phyloP scores from a whole-genome alignment of 345 rosid genomes.

The Salix arbutifolia region DNA sequence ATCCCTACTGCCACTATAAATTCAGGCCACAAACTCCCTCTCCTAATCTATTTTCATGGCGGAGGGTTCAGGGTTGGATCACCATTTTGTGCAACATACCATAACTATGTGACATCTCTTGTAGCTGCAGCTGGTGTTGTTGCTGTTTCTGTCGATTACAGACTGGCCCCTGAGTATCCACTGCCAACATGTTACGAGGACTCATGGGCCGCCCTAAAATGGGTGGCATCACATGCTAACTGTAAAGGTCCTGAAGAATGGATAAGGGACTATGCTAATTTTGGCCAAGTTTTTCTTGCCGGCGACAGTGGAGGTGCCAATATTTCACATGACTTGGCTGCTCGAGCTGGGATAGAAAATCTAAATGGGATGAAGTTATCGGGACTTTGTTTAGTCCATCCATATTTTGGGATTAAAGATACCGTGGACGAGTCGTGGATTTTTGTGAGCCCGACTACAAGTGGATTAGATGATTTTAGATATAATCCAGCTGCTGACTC shows the following conservation, averaged over 20 bases:
- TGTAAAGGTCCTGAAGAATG: constrained; percentile 19
- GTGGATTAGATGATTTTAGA: constrained; percentile 25
- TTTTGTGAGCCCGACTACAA: constrained; percentile 20
- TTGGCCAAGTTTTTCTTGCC: neutral
- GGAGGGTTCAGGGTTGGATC: constrained; percentile 32
- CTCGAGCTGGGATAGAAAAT: neutral
- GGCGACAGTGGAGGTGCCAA: constrained; percentile 14
- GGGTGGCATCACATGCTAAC: constrained; percentile 33
- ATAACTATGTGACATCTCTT: constrained; percentile 17
- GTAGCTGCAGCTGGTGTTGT: constrained; percentile 20
- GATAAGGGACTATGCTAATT: constrained; percentile 1
- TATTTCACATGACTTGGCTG: neutral
- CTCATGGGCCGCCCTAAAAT: constrained; percentile 38
- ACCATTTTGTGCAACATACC: constrained; percentile 20
- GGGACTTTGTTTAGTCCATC: constrained; percentile 34
- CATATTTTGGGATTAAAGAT: constrained; percentile 33
- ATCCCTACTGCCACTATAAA: constrained; percentile 6
- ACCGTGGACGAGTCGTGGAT: constrained; percentile 17
- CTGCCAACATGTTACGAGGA: constrained; percentile 38
- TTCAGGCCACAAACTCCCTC: constrained; percentile 25
- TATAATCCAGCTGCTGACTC: constrained; percentile 28
- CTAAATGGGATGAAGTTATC: constrained; percentile 2
- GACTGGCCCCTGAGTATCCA: constrained; percentile 37
- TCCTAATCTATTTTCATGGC: constrained; percentile 39
- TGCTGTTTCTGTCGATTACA: constrained; percentile 34